A percentile compares a stretch with the other conserved stretches of the same genome.
Evolutionary conservation across 1,284 basidiomycete species (phyloP).

Genomic region (Phenoliferia sp.): DNA sequence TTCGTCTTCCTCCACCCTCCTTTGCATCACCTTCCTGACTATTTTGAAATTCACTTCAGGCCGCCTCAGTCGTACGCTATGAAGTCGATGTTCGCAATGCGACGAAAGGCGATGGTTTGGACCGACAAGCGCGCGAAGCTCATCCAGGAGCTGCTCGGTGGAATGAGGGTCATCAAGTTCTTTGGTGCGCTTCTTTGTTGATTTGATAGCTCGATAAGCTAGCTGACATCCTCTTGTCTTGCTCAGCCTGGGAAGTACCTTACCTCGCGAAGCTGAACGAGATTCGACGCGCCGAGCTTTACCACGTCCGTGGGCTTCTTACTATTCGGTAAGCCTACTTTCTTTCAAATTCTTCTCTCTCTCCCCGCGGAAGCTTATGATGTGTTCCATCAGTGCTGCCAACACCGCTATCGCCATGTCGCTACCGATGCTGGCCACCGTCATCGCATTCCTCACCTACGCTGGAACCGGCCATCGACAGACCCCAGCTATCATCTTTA

Average conservation of each 20-base stretch:
- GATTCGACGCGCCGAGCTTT: constrained; percentile 69
- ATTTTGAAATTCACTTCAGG: constrained; percentile 39
- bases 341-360: not conserved
- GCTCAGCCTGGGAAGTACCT: constrained; percentile 50
- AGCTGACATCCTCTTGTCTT: constrained; percentile 33
- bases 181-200: constrained; percentile 37
- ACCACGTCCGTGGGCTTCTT: constrained; percentile 69
- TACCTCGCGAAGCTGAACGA: constrained; percentile 61
- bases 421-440: constrained; percentile 71
- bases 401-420: constrained; percentile 61
- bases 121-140: constrained; percentile 5
- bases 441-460: constrained; percentile 78
- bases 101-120: constrained; percentile 53
- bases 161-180: constrained; percentile 83
- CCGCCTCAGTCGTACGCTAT: constrained; percentile 68
- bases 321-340: constrained; percentile 47
- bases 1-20: not conserved
- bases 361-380: not conserved
- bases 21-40: not conserved
- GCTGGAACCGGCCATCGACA: constrained; percentile 60
- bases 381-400: constrained; percentile 51
- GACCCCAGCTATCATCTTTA: constrained; percentile 66
- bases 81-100: constrained; percentile 65
- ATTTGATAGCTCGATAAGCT: too few species aligned
- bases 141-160: constrained; percentile 55